phyloP scores from a whole-genome alignment of 208 protist genomes.

The Herpetomonas samuelpessoai region DNA sequence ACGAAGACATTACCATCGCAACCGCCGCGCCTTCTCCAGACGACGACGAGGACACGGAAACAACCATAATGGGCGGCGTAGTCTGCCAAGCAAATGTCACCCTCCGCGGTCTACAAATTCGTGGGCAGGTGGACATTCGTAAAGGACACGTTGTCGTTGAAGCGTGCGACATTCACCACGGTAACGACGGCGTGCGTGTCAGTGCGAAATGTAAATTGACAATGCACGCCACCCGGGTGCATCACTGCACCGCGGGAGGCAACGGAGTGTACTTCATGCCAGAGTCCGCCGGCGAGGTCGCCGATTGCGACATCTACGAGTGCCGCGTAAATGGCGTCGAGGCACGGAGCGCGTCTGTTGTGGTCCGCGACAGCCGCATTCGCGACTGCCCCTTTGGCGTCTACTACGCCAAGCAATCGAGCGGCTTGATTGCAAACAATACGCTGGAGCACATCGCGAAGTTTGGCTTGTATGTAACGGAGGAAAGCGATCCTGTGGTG shows the following conservation, averaged over 20 bases:
- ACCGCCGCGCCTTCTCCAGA: slow-evolving; percentile 19
- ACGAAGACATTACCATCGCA: slow-evolving; percentile 45
- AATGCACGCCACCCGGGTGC: slow-evolving; percentile 52
- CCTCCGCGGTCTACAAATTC: slow-evolving; percentile 48
- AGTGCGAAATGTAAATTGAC: slow-evolving; percentile 36
- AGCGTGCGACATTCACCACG: slow-evolving; percentile 76
- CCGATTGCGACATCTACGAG: slow-evolving; percentile 80
- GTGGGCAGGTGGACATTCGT: slow-evolving; percentile 66
- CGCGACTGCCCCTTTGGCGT: slow-evolving; percentile 78
- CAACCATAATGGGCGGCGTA: slow-evolving; percentile 49
- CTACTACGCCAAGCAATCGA: slow-evolving; percentile 46
- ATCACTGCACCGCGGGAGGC: slow-evolving; percentile 68
- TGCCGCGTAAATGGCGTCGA: slow-evolving; percentile 83
- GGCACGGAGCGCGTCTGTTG: slow-evolving; percentile 35
- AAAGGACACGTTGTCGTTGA: slow-evolving; percentile 68
- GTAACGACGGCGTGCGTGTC: slow-evolving; percentile 74
- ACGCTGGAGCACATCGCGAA: slow-evolving; percentile 71
- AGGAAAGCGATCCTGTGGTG: slow-evolving; percentile 69
- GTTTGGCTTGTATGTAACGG: slow-evolving; percentile 77
- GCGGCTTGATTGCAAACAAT: slow-evolving; percentile 68
- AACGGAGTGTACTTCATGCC: slow-evolving; percentile 79
- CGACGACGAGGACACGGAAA: slow-evolving; percentile 42
- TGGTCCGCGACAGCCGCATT: slow-evolving; percentile 58
- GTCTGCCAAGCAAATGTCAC: slow-evolving; percentile 47
- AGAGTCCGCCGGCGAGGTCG: slow-evolving; percentile 55